phyloP scores from a whole-genome alignment of 768 basidiomycete genomes.

The Tephrocybe sp. region DNA sequence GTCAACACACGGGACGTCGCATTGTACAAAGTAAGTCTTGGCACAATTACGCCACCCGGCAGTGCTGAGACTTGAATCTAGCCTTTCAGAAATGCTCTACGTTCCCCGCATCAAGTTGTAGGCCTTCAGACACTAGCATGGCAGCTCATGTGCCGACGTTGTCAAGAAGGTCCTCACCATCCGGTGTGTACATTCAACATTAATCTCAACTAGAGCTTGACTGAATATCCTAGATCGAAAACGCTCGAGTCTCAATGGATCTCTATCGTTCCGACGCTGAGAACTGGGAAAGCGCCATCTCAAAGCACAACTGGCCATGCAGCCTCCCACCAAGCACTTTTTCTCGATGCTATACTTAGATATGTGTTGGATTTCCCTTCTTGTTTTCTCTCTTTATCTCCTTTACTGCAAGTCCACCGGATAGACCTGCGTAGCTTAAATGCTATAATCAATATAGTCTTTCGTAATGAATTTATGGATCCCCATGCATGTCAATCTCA shows the following conservation, averaged over 20 bases:
- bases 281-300: slow-evolving; percentile 66
- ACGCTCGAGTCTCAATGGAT: slow-evolving; percentile 61
- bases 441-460: slow-evolving; percentile 2
- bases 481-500: too few relatives aligned
- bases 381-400: background rate
- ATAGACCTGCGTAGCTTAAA: background rate
- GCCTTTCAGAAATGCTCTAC: slow-evolving; percentile 73
- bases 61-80: slow-evolving; percentile 19
- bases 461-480: slow-evolving; percentile 11
- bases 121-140: slow-evolving; percentile 79
- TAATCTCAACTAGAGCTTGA: slow-evolving; percentile 11
- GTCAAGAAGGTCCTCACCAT: slow-evolving; percentile 68
- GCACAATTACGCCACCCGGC: slow-evolving; percentile 16
- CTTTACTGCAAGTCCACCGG: background rate
- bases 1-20: slow-evolving; percentile 79
- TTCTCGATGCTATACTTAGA: slow-evolving; percentile 72
- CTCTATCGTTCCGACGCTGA: slow-evolving; percentile 53
- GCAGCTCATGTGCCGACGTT: slow-evolving; percentile 78
- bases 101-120: slow-evolving; percentile 61
- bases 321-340: slow-evolving; percentile 75
- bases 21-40: slow-evolving; percentile 51
- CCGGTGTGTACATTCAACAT: slow-evolving; percentile 49
- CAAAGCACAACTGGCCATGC: slow-evolving; percentile 69
- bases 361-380: background rate
- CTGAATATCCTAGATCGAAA: slow-evolving; percentile 56